Conservation (phyloP, 192 early-diverging fungal genomes). For the Dissophora globulifera region DNA sequence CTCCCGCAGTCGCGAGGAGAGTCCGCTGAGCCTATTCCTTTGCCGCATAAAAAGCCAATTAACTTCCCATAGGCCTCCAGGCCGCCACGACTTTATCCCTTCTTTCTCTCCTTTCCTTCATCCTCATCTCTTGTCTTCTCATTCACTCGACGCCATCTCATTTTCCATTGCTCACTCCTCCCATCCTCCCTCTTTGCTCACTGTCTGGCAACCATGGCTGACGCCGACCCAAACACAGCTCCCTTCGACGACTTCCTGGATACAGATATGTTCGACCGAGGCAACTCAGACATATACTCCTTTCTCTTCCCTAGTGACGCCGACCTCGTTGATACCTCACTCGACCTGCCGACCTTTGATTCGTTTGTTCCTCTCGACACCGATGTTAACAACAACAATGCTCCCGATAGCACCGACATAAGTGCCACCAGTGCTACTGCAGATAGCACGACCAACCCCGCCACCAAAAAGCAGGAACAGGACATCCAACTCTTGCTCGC, state of each 20-base stretch:
- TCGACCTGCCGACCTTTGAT: not conserved
- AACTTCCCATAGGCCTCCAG: too few relatives aligned
- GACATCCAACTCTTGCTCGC: conserved; percentile 23
- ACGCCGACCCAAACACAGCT: not conserved
- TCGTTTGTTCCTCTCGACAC: not conserved
- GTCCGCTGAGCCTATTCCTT: too few relatives aligned
- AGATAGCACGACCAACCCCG: not conserved
- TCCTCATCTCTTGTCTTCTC: not conserved
- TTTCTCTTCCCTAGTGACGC: conserved; percentile 28
- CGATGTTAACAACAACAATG: not conserved
- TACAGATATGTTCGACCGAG: conserved; percentile 23
- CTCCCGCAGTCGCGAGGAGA: too few relatives aligned
- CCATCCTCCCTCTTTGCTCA: not conserved
- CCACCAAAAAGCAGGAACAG: conserved; percentile 1
- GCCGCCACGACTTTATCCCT: too few relatives aligned
- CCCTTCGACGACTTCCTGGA: conserved; percentile 38
- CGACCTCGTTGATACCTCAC: conserved; percentile 3
- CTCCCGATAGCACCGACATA: not conserved
- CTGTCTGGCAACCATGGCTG: not conserved
- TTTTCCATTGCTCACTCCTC: not conserved
- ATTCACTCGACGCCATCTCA: too few relatives aligned
- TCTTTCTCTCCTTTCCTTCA: conserved; percentile 3
- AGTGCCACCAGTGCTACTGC: not conserved
- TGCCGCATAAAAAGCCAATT: too few relatives aligned
- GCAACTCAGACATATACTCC: conserved; percentile 23